These are phyloP conservation scores for Trametes gibbosa DNA, from an alignment of 768 basidiomycete species.

Conservation along the genomic window DNA sequence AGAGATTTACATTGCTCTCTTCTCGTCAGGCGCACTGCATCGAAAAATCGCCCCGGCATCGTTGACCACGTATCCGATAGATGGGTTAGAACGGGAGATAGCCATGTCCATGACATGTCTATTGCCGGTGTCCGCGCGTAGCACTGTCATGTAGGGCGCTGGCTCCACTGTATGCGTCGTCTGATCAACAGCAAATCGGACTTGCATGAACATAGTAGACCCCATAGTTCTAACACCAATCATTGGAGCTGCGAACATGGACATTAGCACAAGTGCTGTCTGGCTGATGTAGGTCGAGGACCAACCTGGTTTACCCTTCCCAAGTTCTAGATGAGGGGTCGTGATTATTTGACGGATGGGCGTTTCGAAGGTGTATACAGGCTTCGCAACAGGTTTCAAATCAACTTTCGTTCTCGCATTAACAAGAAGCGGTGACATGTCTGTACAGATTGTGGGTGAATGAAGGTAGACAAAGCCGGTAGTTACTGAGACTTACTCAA, in stretches of 20 bases:
- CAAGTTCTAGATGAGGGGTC: conserved; percentile 22
- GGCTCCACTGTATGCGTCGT: background rate
- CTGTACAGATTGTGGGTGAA: conserved; percentile 33
- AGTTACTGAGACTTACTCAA: conserved; percentile 50
- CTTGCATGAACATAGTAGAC: conserved; percentile 4
- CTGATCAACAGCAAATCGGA: background rate
- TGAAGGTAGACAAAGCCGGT: background rate
- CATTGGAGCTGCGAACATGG: background rate
- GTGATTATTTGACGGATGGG: conserved; percentile 61
- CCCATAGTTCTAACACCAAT: conserved; percentile 24
- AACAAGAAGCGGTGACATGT: conserved; percentile 44
- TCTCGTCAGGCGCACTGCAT: conserved; percentile 37
- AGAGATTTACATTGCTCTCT: conserved; percentile 40
- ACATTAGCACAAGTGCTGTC: background rate
- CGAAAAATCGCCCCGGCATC: conserved; percentile 51
- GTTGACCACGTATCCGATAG: conserved; percentile 42
- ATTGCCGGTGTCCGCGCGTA: conserved; percentile 17
- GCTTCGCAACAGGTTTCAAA: conserved; percentile 41
- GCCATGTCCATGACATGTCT: conserved; percentile 20
- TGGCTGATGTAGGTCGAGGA: background rate
- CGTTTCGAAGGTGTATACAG: conserved; percentile 53
- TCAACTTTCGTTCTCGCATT: conserved; percentile 22
- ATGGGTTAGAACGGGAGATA: background rate
- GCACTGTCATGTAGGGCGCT: conserved; percentile 8
- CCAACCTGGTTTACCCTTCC: conserved; percentile 6